Conservation (phyloP, 805 yeast genomes). For the Pichia deserticola region DNA sequence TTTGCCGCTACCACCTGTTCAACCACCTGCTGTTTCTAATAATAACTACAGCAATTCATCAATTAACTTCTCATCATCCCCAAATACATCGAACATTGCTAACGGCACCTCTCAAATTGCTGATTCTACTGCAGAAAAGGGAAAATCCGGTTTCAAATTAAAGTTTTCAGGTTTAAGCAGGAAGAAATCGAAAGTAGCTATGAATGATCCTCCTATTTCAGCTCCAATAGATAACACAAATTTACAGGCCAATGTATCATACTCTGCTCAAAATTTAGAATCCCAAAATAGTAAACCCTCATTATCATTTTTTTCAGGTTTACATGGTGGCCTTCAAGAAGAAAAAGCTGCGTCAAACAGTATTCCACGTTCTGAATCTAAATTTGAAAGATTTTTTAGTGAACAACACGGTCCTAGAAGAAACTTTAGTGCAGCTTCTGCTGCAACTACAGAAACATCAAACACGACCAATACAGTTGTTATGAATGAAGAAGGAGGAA, state of each 20-base stretch:
- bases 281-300: not conserved
- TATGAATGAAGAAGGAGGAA: conserved; percentile 4
- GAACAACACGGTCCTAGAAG: conserved; percentile 13
- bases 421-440: conserved; percentile 7
- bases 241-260: not conserved
- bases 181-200: conserved; percentile 1
- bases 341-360: not conserved
- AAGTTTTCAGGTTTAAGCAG: not conserved
- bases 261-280: not conserved
- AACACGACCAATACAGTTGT: conserved; percentile 11
- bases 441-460: conserved; percentile 8
- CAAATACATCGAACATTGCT: not conserved
- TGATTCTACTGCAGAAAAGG: not conserved
- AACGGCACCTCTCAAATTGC: not conserved
- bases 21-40: not conserved
- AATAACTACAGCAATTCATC: not conserved
- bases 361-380: conserved; percentile 4
- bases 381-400: conserved; percentile 11
- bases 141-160: conserved; percentile 3
- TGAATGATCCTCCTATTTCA: not conserved
- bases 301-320: not conserved
- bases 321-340: not conserved
- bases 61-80: not conserved
- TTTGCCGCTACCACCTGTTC: conserved; percentile 13
- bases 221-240: not conserved